Percentiles rank a stretch among this genome's conserved stretches.
Conservation (phyloP, 2,329 filamentous ascomycete species). For the Talaromyces atroroseus region DNA sequence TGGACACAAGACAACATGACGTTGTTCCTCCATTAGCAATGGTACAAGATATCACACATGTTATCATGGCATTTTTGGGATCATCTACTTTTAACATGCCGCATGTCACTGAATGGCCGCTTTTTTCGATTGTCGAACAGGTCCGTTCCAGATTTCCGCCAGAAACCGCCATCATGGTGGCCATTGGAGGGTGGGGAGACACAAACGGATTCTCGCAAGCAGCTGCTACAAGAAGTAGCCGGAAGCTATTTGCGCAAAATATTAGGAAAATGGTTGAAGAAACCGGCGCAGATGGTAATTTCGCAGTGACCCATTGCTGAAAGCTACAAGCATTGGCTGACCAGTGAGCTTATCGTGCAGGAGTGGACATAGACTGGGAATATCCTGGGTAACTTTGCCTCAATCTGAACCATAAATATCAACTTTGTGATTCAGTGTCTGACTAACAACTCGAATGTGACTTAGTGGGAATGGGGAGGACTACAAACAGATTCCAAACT, state of each 20-base stretch:
- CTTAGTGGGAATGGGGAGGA: constrained; percentile 58
- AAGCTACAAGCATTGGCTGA: too few relatives aligned
- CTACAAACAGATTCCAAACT: constrained; percentile 56
- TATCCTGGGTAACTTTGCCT: constrained; percentile 33
- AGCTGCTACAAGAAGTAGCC: constrained; percentile 44
- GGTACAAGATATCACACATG: constrained; percentile 49
- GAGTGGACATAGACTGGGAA: constrained; percentile 58
- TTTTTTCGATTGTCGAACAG: constrained; percentile 51
- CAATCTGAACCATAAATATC: too few relatives aligned
- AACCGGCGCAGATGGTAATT: constrained; percentile 61
- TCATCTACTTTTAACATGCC: constrained; percentile 49
- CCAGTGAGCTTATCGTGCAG: constrained; percentile 24
- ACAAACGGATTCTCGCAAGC: constrained; percentile 54
- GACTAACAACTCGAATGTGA: too few relatives aligned
- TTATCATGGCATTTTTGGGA: constrained; percentile 55
- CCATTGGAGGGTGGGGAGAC: constrained; percentile 67
- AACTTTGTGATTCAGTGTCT: too few relatives aligned
- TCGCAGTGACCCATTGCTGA: too few relatives aligned
- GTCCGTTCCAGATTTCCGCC: constrained; percentile 46
- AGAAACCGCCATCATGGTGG: constrained; percentile 57
- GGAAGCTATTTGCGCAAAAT: constrained; percentile 56
- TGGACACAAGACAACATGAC: constrained; percentile 26
- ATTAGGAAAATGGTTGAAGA: constrained; percentile 54
- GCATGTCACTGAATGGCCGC: constrained; percentile 37
- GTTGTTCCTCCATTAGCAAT: constrained; percentile 26